Evolutionary conservation across 108 stramenopile genomes (phyloP), one percentile per base, ranked within the genome.

Genomic region (Craspedostauros australis): DNA sequence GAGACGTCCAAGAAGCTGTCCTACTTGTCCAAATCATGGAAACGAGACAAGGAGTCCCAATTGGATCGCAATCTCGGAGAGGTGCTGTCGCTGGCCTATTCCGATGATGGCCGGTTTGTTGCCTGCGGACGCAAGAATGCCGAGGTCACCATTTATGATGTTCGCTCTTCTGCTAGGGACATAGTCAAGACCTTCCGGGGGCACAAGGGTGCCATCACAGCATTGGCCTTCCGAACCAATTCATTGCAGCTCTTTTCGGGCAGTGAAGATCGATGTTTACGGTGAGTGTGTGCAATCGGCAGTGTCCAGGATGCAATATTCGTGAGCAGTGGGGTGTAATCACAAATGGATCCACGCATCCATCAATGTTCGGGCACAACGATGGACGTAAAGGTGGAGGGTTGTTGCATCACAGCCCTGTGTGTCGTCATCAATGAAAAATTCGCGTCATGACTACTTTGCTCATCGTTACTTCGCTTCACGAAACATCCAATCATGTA

Each of bases 61-160:
- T 46, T 64, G 39, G 39, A 53, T 47, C 75, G 86, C 15, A 82
- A 74, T 14, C 44, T 75, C 16, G 86, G 89, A 20, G 84, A 99
- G 78, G 83, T 97, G 6, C 60, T 99, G 36, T 74, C 95, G 0
- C 64, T 98, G 4, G 92, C 96, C 6, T 86, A 79, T 39, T 88
- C 91, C 20, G 73, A 95, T 36, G 98, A 99, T 58, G 94, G 93
- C 36, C 76, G 86, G 12, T 97, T 86, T 64, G 66, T 95, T 14
- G 96, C 86, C 14, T 75, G 91, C 5, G 96, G 96, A 34, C 79
- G 92, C 33, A 70, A 94, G 18, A 94, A 99, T 69, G 68, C 84
- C 34, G 77, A 86, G 2, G 78, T 97, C 12, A 47, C 60, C 25
- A 78, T 97, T 43, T 94, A 72, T 72, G 96, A 97, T 61, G 44